Evolutionary conservation across 176 grass and related monocot species (phyloP).

Genomic region (Rhynchospora tenuis): DNA sequence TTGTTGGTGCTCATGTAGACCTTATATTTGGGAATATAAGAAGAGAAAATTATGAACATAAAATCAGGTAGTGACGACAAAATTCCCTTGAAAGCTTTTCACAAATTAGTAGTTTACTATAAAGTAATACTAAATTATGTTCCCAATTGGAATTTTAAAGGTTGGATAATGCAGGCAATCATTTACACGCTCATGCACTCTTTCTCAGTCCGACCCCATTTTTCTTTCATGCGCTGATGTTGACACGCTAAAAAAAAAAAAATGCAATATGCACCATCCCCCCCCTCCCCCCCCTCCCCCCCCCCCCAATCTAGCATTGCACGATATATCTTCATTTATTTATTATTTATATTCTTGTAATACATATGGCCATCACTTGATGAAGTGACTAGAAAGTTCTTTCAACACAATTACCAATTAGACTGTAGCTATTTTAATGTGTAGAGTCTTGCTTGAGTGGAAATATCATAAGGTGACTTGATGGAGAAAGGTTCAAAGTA

Average conservation of each 20-base stretch:
- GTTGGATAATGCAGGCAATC: slow-evolving; percentile 8
- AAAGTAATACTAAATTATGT: neutral
- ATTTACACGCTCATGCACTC: neutral
- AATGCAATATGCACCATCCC: neutral
- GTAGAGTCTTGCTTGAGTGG: neutral
- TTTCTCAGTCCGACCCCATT: neutral
- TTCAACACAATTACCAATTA: neutral
- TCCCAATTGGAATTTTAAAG: neutral
- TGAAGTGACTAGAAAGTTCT: neutral
- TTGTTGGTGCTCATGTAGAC: too few species aligned
- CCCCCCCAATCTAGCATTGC: neutral
- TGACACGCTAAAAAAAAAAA: neutral
- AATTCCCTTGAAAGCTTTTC: neutral
- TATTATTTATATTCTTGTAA: too few species aligned
- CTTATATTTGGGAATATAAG: neutral
- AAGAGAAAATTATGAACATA: neutral
- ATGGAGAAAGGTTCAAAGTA: neutral
- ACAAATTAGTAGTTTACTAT: neutral
- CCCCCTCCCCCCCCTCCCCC: too few species aligned
- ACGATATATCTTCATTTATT: too few species aligned
- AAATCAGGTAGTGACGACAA: neutral
- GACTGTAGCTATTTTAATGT: neutral
- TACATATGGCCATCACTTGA: too few species aligned
- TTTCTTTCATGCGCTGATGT: neutral
- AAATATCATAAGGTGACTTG: neutral